Evolutionary conservation across 768 basidiomycete species (phyloP).

Genomic region (Dacryopinax primogenitus): DNA sequence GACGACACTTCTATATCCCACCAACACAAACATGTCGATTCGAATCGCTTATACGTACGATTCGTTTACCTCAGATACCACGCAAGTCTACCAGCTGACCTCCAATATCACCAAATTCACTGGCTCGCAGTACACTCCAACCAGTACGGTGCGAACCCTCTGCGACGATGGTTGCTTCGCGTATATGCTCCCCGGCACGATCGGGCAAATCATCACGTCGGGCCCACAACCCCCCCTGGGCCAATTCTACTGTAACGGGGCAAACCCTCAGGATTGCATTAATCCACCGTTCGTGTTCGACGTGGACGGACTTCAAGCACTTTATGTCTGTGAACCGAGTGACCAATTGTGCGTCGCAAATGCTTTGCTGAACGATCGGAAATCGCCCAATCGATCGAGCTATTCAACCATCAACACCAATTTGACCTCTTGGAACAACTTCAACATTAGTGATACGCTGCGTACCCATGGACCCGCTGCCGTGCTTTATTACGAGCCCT

Average conservation of each 20-base stretch:
- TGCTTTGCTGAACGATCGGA: not conserved
- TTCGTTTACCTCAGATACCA: not conserved
- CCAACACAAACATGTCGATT: not conserved
- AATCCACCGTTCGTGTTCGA: not conserved
- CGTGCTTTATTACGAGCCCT: not conserved
- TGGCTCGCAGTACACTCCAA: not conserved
- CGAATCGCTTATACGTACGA: not conserved
- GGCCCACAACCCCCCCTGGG: not conserved
- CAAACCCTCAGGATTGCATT: not conserved
- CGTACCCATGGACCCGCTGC: not conserved
- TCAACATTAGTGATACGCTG: not conserved
- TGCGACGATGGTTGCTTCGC: conserved; percentile 4
- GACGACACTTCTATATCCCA: not conserved
- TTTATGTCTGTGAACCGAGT: not conserved
- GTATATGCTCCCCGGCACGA: not conserved
- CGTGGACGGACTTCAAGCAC: not conserved
- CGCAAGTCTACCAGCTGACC: not conserved
- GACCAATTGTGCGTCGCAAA: not conserved
- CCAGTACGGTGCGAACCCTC: not conserved
- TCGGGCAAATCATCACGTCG: not conserved
- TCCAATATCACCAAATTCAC: not conserved
- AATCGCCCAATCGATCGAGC: conserved; percentile 4
- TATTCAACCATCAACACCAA: not conserved
- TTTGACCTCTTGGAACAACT: not conserved
- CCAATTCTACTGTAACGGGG: not conserved